Evolutionary conservation across 257 asterid species (phyloP).

Genomic region (Hygrophila difformis): DNA sequence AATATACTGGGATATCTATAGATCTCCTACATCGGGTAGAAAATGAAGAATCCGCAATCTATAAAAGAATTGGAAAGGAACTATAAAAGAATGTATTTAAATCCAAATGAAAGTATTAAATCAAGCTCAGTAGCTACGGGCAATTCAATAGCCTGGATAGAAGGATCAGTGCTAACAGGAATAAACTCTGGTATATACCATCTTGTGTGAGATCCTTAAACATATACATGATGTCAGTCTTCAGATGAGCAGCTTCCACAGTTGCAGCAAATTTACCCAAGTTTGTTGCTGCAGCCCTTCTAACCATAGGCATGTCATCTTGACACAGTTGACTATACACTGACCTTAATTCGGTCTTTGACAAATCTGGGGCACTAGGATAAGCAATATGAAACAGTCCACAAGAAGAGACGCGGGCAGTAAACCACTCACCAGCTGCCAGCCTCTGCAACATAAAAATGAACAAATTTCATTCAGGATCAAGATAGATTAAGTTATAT

Average conservation of each 20-base stretch:
- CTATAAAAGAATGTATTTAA: too few relatives aligned
- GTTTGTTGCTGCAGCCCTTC: conserved; percentile 87
- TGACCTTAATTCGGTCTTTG: conserved; percentile 77
- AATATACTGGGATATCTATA: too few relatives aligned
- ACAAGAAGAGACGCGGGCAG: conserved; percentile 94
- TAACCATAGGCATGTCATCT: conserved; percentile 97
- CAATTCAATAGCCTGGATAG: too few relatives aligned
- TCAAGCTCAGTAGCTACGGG: too few relatives aligned
- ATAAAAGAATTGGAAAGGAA: too few relatives aligned
- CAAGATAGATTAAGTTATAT: not conserved
- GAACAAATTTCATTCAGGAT: not conserved
- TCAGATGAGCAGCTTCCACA: conserved; percentile 38
- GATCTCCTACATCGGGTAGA: too few relatives aligned
- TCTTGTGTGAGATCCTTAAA: conserved; percentile 70
- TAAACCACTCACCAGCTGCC: conserved; percentile 97
- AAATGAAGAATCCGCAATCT: too few relatives aligned
- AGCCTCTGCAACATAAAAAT: conserved; percentile 47
- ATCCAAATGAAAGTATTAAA: too few relatives aligned
- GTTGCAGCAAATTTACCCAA: conserved; percentile 47
- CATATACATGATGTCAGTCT: conserved; percentile 48
- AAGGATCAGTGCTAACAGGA: too few relatives aligned
- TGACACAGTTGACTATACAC: conserved; percentile 75
- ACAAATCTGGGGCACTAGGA: conserved; percentile 64
- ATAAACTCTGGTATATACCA: too few relatives aligned
- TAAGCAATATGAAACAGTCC: conserved; percentile 90